phyloP scores from a whole-genome alignment of 2,329 filamentous ascomycete species.

The Venturia oleaginea region DNA sequence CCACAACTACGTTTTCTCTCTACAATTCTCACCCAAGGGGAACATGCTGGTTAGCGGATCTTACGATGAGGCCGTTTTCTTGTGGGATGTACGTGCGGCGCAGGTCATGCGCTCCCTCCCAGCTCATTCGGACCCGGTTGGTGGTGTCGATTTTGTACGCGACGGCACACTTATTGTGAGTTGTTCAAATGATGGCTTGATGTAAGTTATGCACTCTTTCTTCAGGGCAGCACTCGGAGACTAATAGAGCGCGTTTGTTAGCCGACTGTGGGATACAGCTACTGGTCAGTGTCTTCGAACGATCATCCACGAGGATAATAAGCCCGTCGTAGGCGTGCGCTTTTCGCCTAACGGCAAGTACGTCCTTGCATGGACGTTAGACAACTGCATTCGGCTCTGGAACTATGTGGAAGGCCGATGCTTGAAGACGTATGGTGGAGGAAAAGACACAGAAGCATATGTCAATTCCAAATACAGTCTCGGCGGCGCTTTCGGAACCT shows the following conservation, averaged over 20 bases:
- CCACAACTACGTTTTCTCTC: constrained; percentile 89
- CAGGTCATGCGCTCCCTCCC: constrained; percentile 82
- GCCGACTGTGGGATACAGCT: constrained; percentile 87
- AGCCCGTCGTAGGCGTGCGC: constrained; percentile 76
- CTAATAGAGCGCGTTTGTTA: constrained; percentile 23
- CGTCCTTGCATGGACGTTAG: constrained; percentile 83
- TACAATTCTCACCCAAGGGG: constrained; percentile 95
- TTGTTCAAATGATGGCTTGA: constrained; percentile 83
- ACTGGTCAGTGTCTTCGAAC: constrained; percentile 94
- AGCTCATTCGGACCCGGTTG: constrained; percentile 90
- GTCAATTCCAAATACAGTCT: constrained; percentile 75
- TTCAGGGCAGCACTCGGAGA: neutral
- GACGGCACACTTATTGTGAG: constrained; percentile 90
- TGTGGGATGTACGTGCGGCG: constrained; percentile 91
- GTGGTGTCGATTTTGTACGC: constrained; percentile 82
- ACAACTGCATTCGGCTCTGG: constrained; percentile 86
- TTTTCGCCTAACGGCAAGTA: constrained; percentile 93
- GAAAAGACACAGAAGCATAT: constrained; percentile 57
- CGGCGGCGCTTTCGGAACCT: constrained; percentile 72
- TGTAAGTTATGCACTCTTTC: constrained; percentile 42
- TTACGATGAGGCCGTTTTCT: constrained; percentile 92
- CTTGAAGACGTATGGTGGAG: constrained; percentile 71
- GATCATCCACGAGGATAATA: constrained; percentile 92
- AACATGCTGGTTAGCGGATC: constrained; percentile 94
- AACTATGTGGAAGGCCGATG: constrained; percentile 86